Conservation (phyloP, 352 stramenopile species). For the Phytophthora melonis region DNA sequence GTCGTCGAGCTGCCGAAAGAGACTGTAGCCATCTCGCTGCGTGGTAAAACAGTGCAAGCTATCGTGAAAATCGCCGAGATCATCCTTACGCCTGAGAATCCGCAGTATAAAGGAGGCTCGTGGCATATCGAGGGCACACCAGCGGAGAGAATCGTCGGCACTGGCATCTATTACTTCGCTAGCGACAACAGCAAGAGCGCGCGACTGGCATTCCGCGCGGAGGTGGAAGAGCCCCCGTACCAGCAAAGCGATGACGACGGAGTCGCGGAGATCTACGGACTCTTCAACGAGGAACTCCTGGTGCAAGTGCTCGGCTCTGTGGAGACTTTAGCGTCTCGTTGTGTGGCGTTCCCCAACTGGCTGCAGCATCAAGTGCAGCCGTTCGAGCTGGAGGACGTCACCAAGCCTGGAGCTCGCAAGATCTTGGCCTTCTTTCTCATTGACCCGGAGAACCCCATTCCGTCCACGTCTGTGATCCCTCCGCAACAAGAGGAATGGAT, state of each 20-base stretch:
- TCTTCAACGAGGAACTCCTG: slow-evolving; percentile 32
- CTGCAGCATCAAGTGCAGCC: slow-evolving; percentile 59
- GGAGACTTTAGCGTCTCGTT: slow-evolving; percentile 31
- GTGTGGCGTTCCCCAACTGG: slow-evolving; percentile 52
- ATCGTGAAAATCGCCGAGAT: slow-evolving; percentile 69
- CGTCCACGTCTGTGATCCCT: slow-evolving; percentile 49
- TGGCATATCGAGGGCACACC: slow-evolving; percentile 65
- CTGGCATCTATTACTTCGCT: slow-evolving; percentile 62
- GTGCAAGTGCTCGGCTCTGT: slow-evolving; percentile 45
- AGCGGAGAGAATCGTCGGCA: slow-evolving; percentile 55
- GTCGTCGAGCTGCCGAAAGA: neutral
- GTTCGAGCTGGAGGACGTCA: slow-evolving; percentile 49
- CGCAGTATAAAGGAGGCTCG: slow-evolving; percentile 45
- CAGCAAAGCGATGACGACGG: slow-evolving; percentile 42
- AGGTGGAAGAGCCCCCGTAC: slow-evolving; percentile 34
- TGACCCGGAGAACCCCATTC: slow-evolving; percentile 39
- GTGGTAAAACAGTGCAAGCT: slow-evolving; percentile 41
- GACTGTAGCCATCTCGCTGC: slow-evolving; percentile 14
- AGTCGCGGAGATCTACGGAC: slow-evolving; percentile 39
- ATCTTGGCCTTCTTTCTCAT: slow-evolving; percentile 65
- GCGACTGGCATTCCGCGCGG: neutral
- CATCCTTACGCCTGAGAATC: slow-evolving; percentile 49
- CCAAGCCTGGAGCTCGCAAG: slow-evolving; percentile 46
- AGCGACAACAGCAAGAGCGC: neutral
- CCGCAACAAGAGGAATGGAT: slow-evolving; percentile 52